These are phyloP conservation scores for Fusarium begoniae DNA, from an alignment of 2,329 filamentous ascomycete genomes.

Conservation along the genomic window DNA sequence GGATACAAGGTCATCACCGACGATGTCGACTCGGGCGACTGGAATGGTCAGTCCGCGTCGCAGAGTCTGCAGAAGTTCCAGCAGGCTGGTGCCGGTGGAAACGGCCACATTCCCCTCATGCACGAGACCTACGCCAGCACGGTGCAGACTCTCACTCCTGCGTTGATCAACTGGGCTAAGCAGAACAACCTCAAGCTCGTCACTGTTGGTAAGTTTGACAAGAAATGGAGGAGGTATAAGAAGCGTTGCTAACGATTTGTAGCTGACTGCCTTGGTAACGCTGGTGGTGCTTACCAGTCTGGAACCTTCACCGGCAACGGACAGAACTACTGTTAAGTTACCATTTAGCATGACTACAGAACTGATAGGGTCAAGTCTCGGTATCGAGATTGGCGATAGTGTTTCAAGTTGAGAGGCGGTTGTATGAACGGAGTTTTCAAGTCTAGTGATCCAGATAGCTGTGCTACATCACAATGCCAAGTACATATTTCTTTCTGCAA, in stretches of 20 bases:
- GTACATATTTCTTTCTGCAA: not conserved
- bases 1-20: slow-evolving; percentile 70
- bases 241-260: not conserved
- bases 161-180: slow-evolving; percentile 61
- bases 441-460: not conserved
- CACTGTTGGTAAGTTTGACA: slow-evolving; percentile 56
- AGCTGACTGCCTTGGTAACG: slow-evolving; percentile 32
- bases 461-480: not conserved
- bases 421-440: not conserved
- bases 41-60: slow-evolving; percentile 61
- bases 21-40: slow-evolving; percentile 70
- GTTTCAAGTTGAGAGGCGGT: not conserved
- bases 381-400: fast-evolving
- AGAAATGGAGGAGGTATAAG: fast-evolving
- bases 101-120: slow-evolving; percentile 66
- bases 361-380: fast-evolving
- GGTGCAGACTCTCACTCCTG: slow-evolving; percentile 58
- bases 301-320: slow-evolving; percentile 25
- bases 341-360: not conserved
- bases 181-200: slow-evolving; percentile 58
- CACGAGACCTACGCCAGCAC: slow-evolving; percentile 63
- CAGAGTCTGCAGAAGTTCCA: slow-evolving; percentile 64
- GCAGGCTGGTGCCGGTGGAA: slow-evolving; percentile 52
- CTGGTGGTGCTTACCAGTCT: slow-evolving; percentile 21
- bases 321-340: slow-evolving; percentile 8